Percentiles rank a stretch among this genome's conserved stretches.
Evolutionary conservation across 495 filamentous ascomycete genomes (phyloP).

Genomic region (Aspergillus olivimuriae): DNA sequence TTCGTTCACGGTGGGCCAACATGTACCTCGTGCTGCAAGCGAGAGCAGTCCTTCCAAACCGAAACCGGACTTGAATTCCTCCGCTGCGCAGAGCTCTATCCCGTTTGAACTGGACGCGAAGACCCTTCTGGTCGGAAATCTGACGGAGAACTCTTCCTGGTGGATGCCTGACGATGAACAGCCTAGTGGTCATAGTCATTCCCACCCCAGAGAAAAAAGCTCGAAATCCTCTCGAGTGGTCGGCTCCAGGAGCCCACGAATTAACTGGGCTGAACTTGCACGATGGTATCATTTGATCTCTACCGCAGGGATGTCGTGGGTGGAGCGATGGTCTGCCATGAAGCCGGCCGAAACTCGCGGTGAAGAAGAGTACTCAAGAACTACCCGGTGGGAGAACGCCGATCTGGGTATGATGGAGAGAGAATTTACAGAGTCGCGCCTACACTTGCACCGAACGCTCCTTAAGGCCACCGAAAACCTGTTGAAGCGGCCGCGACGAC

Average conservation of each 20-base stretch:
- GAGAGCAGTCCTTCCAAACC: constrained; percentile 23
- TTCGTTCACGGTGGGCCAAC: constrained; percentile 50
- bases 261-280: constrained; percentile 67
- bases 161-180: constrained; percentile 57
- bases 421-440: constrained; percentile 59
- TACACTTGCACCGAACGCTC: constrained; percentile 61
- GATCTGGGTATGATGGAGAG: constrained; percentile 46
- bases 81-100: constrained; percentile 13
- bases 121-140: constrained; percentile 68
- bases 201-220: constrained; percentile 20
- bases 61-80: constrained; percentile 17
- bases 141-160: constrained; percentile 81
- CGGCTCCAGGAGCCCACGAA: constrained; percentile 57
- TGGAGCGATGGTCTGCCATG: constrained; percentile 40
- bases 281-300: constrained; percentile 74
- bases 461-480: constrained; percentile 79
- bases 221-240: constrained; percentile 33
- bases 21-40: constrained; percentile 17
- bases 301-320: constrained; percentile 58
- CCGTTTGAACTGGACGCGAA: constrained; percentile 65
- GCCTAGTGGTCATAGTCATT: constrained; percentile 17
- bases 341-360: constrained; percentile 21
- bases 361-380: constrained; percentile 20
- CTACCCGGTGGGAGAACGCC: constrained; percentile 25
- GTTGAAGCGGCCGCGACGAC: constrained; percentile 75